Conservation (phyloP, 768 basidiomycete species). For the Kwoniella dendrophila region DNA sequence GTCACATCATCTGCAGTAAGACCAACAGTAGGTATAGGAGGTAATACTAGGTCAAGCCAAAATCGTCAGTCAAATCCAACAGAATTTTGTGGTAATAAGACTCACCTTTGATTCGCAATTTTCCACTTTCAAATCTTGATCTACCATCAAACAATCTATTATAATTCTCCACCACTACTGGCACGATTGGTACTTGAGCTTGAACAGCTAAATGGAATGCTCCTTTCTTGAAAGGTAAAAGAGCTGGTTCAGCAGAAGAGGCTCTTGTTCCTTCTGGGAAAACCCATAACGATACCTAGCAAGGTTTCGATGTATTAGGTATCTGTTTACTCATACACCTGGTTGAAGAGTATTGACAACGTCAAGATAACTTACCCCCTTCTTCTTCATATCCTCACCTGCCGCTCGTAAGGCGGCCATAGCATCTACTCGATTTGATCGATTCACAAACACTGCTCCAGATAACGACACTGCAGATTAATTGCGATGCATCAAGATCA, state of each 20-base stretch:
- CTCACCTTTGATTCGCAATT: constrained; percentile 79
- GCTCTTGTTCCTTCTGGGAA: constrained; percentile 96
- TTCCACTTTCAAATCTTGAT: constrained; percentile 67
- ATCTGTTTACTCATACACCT: neutral
- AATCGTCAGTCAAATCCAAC: neutral
- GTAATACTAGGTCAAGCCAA: constrained; percentile 67
- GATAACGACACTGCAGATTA: constrained; percentile 66
- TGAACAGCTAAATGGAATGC: constrained; percentile 95
- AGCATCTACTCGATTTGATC: constrained; percentile 74
- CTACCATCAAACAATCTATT: constrained; percentile 77
- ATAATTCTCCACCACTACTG: constrained; percentile 92
- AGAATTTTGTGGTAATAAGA: constrained; percentile 7
- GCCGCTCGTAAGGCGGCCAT: constrained; percentile 75
- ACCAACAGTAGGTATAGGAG: constrained; percentile 76
- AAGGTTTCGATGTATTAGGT: neutral
- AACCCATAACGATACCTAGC: constrained; percentile 78
- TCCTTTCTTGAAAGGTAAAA: constrained; percentile 95
- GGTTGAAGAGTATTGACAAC: neutral
- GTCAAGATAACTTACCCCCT: constrained; percentile 43
- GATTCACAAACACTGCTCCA: constrained; percentile 87
- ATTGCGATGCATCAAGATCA: no score
- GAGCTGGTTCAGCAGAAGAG: constrained; percentile 64
- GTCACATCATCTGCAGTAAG: constrained; percentile 71
- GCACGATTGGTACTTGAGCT: constrained; percentile 81
- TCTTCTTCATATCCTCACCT: constrained; percentile 72